Evolutionary conservation across 78 protist genomes (phyloP).

Genomic region (Planoprotostelium fungivorum): DNA sequence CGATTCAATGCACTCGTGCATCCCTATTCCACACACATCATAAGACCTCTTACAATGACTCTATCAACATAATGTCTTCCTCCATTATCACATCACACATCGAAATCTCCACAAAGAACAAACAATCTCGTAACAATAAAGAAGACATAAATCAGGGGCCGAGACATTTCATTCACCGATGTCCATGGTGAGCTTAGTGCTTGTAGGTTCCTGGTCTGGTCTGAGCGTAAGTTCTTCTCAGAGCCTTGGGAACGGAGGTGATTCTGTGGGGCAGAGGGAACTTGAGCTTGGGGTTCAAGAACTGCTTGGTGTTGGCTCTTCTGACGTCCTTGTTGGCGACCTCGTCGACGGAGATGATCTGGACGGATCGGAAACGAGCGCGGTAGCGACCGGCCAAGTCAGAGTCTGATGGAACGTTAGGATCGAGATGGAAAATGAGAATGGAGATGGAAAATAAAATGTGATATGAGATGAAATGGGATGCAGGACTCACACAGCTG

Average conservation of each 20-base stretch:
- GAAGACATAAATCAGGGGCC: too few species aligned
- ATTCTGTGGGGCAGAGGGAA: constrained; percentile 86
- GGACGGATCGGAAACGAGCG: constrained; percentile 81
- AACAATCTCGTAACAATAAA: too few species aligned
- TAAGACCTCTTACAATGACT: too few species aligned
- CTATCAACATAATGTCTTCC: too few species aligned
- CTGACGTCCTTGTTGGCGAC: constrained; percentile 47
- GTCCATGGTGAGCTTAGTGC: not conserved
- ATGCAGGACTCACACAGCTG: constrained; percentile 20
- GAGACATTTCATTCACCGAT: too few species aligned
- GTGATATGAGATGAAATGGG: not conserved
- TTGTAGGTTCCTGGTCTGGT: not conserved
- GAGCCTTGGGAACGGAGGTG: not conserved
- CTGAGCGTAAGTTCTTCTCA: not conserved
- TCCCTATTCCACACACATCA: too few species aligned
- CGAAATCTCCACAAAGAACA: too few species aligned
- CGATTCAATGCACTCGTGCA: too few species aligned
- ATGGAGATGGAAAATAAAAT: too few species aligned
- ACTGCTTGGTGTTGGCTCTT: constrained; percentile 73
- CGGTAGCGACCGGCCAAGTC: constrained; percentile 98
- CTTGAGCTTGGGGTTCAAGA: constrained; percentile 71
- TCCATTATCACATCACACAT: too few species aligned
- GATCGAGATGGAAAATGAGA: not conserved
- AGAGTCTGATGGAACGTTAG: constrained; percentile 17
- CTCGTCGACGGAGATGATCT: constrained; percentile 85